Conservation (phyloP, 371 early-diverging fungal genomes). For the Zychaea mexicana region DNA sequence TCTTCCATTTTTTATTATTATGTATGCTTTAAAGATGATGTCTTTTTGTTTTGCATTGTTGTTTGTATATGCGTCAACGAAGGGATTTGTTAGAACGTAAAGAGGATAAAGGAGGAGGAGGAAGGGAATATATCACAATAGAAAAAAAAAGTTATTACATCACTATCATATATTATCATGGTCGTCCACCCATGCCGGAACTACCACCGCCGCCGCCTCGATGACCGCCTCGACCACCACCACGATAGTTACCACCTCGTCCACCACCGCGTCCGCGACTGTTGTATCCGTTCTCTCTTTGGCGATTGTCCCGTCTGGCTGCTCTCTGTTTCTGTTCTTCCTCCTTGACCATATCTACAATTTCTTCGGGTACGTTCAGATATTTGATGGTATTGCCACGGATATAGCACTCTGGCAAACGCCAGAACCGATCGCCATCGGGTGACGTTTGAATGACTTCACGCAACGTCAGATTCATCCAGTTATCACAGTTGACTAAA, state of each 20-base stretch:
- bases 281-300: conserved; percentile 42
- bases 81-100: too few species aligned
- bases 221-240: conserved; percentile 13
- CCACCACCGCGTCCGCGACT: conserved; percentile 52
- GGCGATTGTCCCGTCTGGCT: conserved; percentile 45
- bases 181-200: neutral
- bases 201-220: neutral
- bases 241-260: conserved; percentile 43
- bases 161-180: neutral
- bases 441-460: conserved; percentile 96
- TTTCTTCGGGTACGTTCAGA: conserved; percentile 90
- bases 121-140: neutral
- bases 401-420: conserved; percentile 89
- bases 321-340: conserved; percentile 33
- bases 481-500: conserved; percentile 95
- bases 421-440: conserved; percentile 93
- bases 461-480: conserved; percentile 96
- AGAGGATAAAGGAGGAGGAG: neutral
- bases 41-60: too few species aligned
- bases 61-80: too few species aligned
- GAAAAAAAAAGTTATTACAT: neutral
- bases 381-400: conserved; percentile 95
- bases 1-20: too few species aligned
- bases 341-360: conserved; percentile 90
- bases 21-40: too few species aligned